Base-by-base conservation (phyloP, 2,329 filamentous ascomycete genomes). In the Harringtonia lauricola region DNA sequence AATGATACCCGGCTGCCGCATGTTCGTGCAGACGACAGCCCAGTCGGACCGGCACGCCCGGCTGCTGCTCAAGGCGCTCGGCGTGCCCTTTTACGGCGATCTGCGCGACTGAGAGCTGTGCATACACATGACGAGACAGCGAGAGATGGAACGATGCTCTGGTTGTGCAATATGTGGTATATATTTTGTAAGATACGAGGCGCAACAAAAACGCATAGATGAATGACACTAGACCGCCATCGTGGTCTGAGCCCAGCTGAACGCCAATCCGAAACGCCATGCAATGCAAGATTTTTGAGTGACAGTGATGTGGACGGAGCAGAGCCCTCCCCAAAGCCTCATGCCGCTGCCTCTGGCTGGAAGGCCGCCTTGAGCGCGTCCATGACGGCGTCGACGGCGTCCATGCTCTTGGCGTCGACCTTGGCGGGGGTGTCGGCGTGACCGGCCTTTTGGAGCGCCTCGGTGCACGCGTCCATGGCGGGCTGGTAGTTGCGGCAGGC, bases 401-500 rank as follows among this genome's bases (percentile, higher is more conserved):
- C 84, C 92, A 96, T 96, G 60, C 95, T 80, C 18, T 65, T 68
- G 0, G 90, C 87, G 57, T 95, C 84, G n/a, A 90, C 65, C 53
- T 78, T 79, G 17, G 61, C 48, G 17, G 39, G 43, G 29, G 43
- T 68, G 26, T 71, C 68, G 7, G 64, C 62, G 2, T 78, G 73
- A 40, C 78, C 75, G 39, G 67, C 62, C 54, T 76, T 75, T 18
- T 61, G 63, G 55, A 84, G 64, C 55, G 82, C 74, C 30, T 72
- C 69, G 1, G 80, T 76, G 48, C 88, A 68, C 21, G 71, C 67
- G 59, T 87, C 81, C 64, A 90, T 71, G 22, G 81, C 81, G 1
- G 87, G 84, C 66, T 95, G 90, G 61, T 86, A 94, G 62, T 98
- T 98, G 59, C 92, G 74, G 43, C 86, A 76, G 6, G 79, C 83